Base-by-base conservation (phyloP, 192 early-diverging fungal species). In the Mortierella alpina region DNA sequence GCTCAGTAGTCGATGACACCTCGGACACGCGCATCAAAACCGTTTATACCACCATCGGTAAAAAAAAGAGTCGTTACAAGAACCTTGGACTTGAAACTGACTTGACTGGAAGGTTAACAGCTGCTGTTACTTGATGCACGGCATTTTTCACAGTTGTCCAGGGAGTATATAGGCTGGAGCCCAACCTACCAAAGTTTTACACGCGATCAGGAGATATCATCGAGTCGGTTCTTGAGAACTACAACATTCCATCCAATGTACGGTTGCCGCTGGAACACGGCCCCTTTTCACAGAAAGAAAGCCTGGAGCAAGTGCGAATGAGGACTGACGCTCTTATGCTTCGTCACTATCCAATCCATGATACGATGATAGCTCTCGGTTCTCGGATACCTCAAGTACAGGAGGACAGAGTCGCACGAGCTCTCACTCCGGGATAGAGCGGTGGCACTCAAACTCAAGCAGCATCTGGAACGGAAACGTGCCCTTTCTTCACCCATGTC, bases 311-410 rank as follows among this genome's bases (percentile, higher is more conserved):
- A 31, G 18, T n/a, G 20, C 18, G 13, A 6, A 7, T 18, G 31
- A 20, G 53, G n/a, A 54, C 15, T 20, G 17, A 53, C 49, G 17
- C 13, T 22, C 14, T 23, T 14, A 57, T 0, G 5, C 12, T 45
- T 63, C 47, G 22, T 14, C 20, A 15, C 47, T 47, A 64, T 18
- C 44, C 49, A 22, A 18, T 39, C 13, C 15, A 17, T 42, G 17
- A 39, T 23, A 56, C 9, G 59, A 23, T 18, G 23, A 46, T 52
- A 80, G 77, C 70, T 80, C 7, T 63, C 70, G 13, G 56, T 80
- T 42, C 55, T 80, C n/a, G 77, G 77, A 40, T 80, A 80, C 41
- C 66, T 80, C 11, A 80, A 72, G 50, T 80, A 80, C 45, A 72
- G 77, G 47, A 56, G 77, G 39, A 67, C 70, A 62, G 77, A 80